Evolutionary conservation across 2,329 filamentous ascomycete genomes (phyloP).

Genomic region (Tolypocladium inflatum): DNA sequence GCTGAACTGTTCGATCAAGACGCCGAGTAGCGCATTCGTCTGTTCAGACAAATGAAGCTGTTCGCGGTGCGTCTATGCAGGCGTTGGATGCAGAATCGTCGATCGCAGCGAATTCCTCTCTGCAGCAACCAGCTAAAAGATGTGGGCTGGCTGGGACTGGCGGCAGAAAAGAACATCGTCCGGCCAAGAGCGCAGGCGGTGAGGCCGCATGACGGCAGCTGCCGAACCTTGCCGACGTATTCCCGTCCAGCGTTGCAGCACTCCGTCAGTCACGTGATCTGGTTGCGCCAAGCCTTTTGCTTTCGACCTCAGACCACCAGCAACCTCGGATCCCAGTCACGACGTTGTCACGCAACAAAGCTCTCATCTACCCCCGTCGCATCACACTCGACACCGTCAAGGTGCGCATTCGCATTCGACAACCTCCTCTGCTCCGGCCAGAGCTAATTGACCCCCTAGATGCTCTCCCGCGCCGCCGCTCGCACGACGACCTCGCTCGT

Average conservation of each 20-base stretch:
- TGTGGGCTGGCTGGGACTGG: constrained; percentile 11
- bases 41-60: not conserved
- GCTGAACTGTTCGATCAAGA: not conserved
- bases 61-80: not conserved
- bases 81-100: constrained; percentile 9
- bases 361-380: constrained; percentile 15
- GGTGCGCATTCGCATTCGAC: constrained; percentile 8
- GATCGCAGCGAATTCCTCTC: constrained; percentile 2
- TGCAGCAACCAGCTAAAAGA: constrained; percentile 1
- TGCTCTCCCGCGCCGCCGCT: constrained; percentile 66
- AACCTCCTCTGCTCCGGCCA: not conserved
- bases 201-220: constrained; percentile 2
- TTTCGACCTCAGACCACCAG: constrained; percentile 22
- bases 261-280: constrained; percentile 7
- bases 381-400: constrained; percentile 7
- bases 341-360: constrained; percentile 14
- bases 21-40: not conserved
- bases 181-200: constrained; percentile 13
- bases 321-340: constrained; percentile 17
- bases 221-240: not conserved
- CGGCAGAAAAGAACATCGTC: constrained; percentile 17
- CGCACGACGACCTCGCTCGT: constrained; percentile 59
- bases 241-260: not conserved
- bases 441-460: constrained; percentile 49
- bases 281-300: constrained; percentile 15